Conservation (phyloP, 2,329 filamentous ascomycete genomes). For the Colletotrichum sp. region DNA sequence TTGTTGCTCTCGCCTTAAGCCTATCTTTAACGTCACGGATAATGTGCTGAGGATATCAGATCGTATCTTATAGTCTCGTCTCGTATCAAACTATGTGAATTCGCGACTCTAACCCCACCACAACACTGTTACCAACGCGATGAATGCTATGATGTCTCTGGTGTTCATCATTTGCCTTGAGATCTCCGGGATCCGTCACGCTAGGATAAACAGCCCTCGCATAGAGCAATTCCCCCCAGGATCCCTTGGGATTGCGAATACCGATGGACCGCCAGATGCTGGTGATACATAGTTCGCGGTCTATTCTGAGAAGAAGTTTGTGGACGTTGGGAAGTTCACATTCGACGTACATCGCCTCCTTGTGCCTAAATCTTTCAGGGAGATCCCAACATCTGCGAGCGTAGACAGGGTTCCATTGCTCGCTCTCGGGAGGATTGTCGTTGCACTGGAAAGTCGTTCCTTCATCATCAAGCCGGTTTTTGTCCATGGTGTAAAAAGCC, state of each 20-base stretch:
- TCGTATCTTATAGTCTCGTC: not conserved
- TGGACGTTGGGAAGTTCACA: not conserved
- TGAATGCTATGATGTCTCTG: rapidly evolving
- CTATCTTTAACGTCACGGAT: not conserved
- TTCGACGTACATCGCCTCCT: not conserved
- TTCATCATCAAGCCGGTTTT: not conserved
- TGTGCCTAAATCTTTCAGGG: not conserved
- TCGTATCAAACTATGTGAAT: not conserved
- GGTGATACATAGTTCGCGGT: not conserved
- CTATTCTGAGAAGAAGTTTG: not conserved
- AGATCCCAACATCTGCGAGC: not conserved
- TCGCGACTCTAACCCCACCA: not conserved
- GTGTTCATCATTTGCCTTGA: not conserved
- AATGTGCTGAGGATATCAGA: not conserved
- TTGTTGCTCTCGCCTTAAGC: no score
- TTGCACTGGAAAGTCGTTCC: not conserved
- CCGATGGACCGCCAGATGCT: not conserved
- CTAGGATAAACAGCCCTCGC: not conserved
- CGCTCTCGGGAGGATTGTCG: not conserved
- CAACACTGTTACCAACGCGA: not conserved
- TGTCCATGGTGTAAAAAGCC: not conserved
- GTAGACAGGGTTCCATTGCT: not conserved
- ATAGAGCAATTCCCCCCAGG: not conserved
- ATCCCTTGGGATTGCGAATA: not conserved
- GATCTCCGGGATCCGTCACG: not conserved